Conservation (phyloP, 257 asterid genomes). For the Sherardia arvensis region DNA sequence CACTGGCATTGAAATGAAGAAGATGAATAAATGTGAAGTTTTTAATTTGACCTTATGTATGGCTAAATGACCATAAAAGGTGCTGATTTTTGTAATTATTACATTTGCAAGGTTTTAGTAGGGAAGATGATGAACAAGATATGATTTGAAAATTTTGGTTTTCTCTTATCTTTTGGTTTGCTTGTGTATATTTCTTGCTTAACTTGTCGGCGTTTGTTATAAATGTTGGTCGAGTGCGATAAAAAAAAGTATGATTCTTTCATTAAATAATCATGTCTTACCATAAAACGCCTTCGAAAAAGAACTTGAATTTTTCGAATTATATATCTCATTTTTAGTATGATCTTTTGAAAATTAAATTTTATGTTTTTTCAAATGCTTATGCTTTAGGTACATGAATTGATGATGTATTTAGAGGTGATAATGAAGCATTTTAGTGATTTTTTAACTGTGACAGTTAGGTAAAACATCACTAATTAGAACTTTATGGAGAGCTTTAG, state of each 20-base stretch:
- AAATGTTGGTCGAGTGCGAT: too few species aligned
- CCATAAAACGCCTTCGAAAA: too few species aligned
- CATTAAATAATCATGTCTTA: too few species aligned
- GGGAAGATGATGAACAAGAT: not conserved
- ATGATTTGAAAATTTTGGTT: not conserved
- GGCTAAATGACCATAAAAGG: not conserved
- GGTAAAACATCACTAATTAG: not conserved
- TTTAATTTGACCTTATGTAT: not conserved
- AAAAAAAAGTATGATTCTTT: too few species aligned
- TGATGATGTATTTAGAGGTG: not conserved
- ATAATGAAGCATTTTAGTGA: not conserved
- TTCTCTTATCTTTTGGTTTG: not conserved
- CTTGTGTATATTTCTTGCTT: not conserved
- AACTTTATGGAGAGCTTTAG: not conserved
- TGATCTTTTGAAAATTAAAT: not conserved
- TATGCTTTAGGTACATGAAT: not conserved
- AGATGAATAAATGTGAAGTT: not conserved
- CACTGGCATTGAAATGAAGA: slow-evolving; percentile 11
- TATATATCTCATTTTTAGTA: not conserved
- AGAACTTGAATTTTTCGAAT: too few species aligned
- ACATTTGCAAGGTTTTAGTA: not conserved
- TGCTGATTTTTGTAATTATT: slow-evolving; percentile 16
- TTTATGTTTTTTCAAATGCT: not conserved
- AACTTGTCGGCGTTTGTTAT: too few species aligned
- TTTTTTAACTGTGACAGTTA: not conserved